Evolutionary conservation across 306 rosid genomes (phyloP), one percentile per base, ranked within the genome.

Genomic region (Rubus parviflorus): DNA sequence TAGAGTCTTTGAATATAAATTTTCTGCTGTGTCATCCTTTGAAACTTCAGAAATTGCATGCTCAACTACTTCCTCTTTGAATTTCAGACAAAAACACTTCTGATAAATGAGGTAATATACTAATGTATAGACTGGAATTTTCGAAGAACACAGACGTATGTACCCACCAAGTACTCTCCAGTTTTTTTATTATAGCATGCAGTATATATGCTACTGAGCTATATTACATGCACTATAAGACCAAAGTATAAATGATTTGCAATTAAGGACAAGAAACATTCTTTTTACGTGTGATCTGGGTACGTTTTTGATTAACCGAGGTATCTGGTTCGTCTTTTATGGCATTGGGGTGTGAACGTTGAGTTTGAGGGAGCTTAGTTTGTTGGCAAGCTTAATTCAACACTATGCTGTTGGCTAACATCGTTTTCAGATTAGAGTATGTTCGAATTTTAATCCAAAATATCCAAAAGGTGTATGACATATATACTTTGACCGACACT

Each of bases 301-400:
- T 35, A 30, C 23, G 19, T 42, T 73, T 48, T 19, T 16, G 58
- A 46, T 10, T 0, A 47, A 46, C 78, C 78, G 70, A 74, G 78
- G 77, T 43, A 57, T 15, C 23, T 73, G 23, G 43, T 57, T 73
- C 42, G 42, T 57, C 23, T 58, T 73, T 58, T 61, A 23, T 25
- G 23, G 52, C 11, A 30, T 30, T 30, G 35, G 35, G 58, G 16
- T 8, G 66, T 41, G 35, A 74, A 25, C 78, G 78, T 22, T 61
- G 51, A 43, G 35, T 45, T 60, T 74, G 70, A 74, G 78, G 78
- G 47, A 17, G 58, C 47, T 10, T 25, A 1, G 20, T 46, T 74
- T 61, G 78, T 74, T 74, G 35, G 51, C 68, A 23, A 23, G 56
- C 68, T 66, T 8, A 19, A 19, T 42, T 73, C 77, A 57, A 57